Evolutionary conservation across 805 yeast genomes (phyloP).

Genomic region (Hanseniaspora taiwanica): DNA sequence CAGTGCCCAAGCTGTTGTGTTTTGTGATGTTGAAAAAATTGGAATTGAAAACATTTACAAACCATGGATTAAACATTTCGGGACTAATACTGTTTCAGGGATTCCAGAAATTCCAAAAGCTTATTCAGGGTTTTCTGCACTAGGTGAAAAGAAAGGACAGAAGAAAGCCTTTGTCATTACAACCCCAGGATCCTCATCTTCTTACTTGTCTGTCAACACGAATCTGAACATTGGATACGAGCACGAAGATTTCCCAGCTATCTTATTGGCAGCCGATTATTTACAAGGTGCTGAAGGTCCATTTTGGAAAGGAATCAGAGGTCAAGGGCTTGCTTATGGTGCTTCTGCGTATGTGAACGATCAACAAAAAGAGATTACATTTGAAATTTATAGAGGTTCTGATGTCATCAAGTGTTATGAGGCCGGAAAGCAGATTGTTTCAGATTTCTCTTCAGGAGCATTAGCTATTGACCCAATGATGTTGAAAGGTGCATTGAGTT

Average conservation of each 20-base stretch:
- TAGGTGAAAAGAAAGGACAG: conserved; percentile 39
- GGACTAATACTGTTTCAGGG: conserved; percentile 5
- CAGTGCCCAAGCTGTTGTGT: conserved; percentile 53
- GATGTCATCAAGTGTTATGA: conserved; percentile 54
- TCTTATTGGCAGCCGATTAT: conserved; percentile 62
- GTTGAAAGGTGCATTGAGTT: conserved; percentile 62
- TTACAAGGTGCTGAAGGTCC: conserved; percentile 90
- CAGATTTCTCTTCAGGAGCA: conserved; percentile 42
- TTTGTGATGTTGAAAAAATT: conserved; percentile 51
- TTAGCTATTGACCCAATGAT: conserved; percentile 41
- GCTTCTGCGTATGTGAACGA: conserved; percentile 45
- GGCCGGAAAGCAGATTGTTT: conserved; percentile 53
- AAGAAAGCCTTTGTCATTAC: conserved; percentile 47
- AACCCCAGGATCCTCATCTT: conserved; percentile 76
- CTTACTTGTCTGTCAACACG: conserved; percentile 50
- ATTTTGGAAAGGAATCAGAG: conserved; percentile 91
- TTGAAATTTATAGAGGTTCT: conserved; percentile 67
- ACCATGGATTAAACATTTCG: conserved; percentile 17
- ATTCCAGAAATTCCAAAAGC: conserved; percentile 38
- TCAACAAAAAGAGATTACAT: conserved; percentile 57
- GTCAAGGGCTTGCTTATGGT: conserved; percentile 89
- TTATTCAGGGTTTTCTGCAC: conserved; percentile 35
- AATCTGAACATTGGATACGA: conserved; percentile 18
- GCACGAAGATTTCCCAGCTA: conserved; percentile 51
- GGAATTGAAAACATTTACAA: conserved; percentile 13